Base-by-base conservation (phyloP, 371 early-diverging fungal genomes). In the Blyttiomyces sp. region DNA sequence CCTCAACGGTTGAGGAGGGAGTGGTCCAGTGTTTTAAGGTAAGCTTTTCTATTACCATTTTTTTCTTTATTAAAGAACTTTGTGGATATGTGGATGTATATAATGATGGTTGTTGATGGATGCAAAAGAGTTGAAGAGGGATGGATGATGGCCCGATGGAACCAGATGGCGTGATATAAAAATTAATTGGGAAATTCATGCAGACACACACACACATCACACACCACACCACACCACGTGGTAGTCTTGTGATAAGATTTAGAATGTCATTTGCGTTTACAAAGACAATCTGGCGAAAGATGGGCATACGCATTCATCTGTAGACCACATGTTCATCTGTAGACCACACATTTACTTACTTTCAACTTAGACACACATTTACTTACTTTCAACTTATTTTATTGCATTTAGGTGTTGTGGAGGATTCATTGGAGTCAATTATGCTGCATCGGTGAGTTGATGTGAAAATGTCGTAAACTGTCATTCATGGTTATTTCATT, bases 401-500 rank as follows among this genome's bases (percentile, higher is more conserved):
- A 17, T 43, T 39, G 11, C 28, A 35, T 16, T 31, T 64, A 75
- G 84, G 46, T 80, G 81, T 54, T 67, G 76, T 52, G 84, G 81
- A 7, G 84, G 78, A 13, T 75, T 85, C 56, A 77, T 82, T 30
- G 85, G 85, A 1, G 72, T 82, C 48, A 75, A 76, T 44, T 83
- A 83, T 63, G 84, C 83, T 7, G 73, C 78, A 13, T 71, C 79
- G 63, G 69, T 65, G 39, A 17, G 44, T 28, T n/a, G 11, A 17
- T 61, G 17, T 24, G 36, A 30, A 17, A 13, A 13, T 48, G 19
- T 27, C 19, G 16, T 30, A 19, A 27, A 34, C 44, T 5, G 55
- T 31, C n/a, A 31, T 49, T 21, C 45, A 39, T 17, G 28, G n/a
- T 6, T 4, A 26, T 16, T 50, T n/a, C 4, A 36, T 26, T 13